Percentiles rank a stretch among this genome's conserved stretches.
Evolutionary conservation across 2,329 filamentous ascomycete species (phyloP).

Genomic region (Plenodomus tracheiphilus): DNA sequence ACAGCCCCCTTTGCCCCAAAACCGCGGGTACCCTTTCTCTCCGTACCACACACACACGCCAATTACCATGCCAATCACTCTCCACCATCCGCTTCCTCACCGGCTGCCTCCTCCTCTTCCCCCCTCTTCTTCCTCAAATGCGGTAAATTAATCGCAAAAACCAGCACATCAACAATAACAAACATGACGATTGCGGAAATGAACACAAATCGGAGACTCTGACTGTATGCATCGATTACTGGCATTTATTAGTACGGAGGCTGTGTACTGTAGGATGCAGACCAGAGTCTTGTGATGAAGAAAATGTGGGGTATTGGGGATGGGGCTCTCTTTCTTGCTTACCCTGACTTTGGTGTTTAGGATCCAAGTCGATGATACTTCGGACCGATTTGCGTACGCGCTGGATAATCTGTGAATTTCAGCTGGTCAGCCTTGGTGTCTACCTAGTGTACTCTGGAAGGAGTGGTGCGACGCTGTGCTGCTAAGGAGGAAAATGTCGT

Average conservation of each 20-base stretch:
- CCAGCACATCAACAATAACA: slow-evolving; percentile 54
- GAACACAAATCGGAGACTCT: slow-evolving; percentile 48
- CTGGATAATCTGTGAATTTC: slow-evolving; percentile 44
- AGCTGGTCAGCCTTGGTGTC: slow-evolving; percentile 7
- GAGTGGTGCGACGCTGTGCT: not conserved
- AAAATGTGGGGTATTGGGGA: not conserved
- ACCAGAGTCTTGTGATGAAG: not conserved
- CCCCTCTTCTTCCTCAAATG: slow-evolving; percentile 36
- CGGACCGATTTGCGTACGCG: slow-evolving; percentile 56
- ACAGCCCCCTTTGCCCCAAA: not conserved
- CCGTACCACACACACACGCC: not conserved
- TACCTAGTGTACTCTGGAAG: not conserved
- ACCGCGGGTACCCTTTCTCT: not conserved
- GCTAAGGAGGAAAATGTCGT: not conserved
- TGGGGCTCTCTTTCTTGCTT: not conserved
- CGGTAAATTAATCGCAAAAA: slow-evolving; percentile 60
- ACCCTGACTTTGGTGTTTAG: slow-evolving; percentile 54
- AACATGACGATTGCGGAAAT: slow-evolving; percentile 50
- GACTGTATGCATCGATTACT: slow-evolving; percentile 47
- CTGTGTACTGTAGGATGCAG: slow-evolving; percentile 21
- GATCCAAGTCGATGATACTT: slow-evolving; percentile 51
- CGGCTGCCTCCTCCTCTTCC: slow-evolving; percentile 12
- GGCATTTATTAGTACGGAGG: slow-evolving; percentile 20
- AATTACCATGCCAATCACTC: not conserved
- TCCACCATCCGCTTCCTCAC: not conserved